Base-by-base conservation (phyloP, 345 rosid genomes). In the Dimocarpus longan region DNA sequence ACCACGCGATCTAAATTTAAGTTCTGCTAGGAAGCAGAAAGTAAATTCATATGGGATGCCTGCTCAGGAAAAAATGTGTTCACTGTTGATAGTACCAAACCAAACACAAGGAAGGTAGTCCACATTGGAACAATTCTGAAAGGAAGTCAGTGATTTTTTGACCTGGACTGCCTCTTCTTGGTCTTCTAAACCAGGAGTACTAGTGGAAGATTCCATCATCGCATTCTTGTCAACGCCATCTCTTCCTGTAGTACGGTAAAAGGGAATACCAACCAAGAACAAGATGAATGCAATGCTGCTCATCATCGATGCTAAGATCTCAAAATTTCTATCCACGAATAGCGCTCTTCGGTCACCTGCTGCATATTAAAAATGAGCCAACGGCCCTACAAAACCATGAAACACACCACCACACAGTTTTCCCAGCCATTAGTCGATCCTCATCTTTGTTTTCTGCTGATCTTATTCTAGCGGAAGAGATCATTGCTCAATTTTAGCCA, bases 31-130 rank as follows among this genome's bases (percentile, higher is more conserved):
- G 1, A 26, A 26, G 1, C 28, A 26, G 28, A 26, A 26, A 26
- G 28, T 26, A 26, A 26, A 26, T 26, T 26, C 28, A 26, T 26
- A 26, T 26, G 28, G 28, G 28, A 26, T 26, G 28, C 28, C 57
- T 76, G 79, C 40, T 54, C 56, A 54, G 68, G 40, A 24, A 76
- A 76, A 59, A 66, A 76, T 26, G 79, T 66, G 8, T 28, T 66
- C 26, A 28, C 64, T 26, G 65, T 32, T 39, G 67, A 71, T 16
- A 19, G 3, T 5, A 76, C 66, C 21, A 68, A 1, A 40, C 79
- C 32, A 40, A 46, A 54, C 28, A 26, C 28, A 26, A 0, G 28
- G 28, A 26, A 26, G 28, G 28, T 26, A 26, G 28, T 26, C 28
- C 22, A 54, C 43, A 67, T 65, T 2, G 67, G 66, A 21, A 40